Evolutionary conservation across 495 filamentous ascomycete genomes (phyloP), one percentile per base, ranked within the genome.

Genomic region (Apiosordaria backusii): DNA sequence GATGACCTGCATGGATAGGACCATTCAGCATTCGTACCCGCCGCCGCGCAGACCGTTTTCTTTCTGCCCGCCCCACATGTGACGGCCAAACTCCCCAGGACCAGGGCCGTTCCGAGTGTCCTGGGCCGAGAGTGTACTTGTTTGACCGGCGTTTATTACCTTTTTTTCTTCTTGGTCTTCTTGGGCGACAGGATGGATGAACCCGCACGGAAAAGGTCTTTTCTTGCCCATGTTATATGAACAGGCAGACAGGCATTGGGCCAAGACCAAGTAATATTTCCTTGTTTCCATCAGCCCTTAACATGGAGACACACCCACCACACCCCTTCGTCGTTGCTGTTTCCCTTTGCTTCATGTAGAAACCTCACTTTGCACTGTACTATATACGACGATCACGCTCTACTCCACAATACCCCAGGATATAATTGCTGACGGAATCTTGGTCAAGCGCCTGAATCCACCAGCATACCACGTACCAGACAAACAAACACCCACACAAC

Each of bases 371-470:
- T n/a, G 21, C 35, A 25, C 27, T 29, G 4, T 29, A 29, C 27
- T 29, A 29, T 29, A 29, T 7, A 29, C 7, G 7, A 29, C 27
- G 15, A 53, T 18, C 50, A 53, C 50, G 19, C 50, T 13, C 68
- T 74, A 69, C 67, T 66, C 55, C 69, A 72, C 69, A 62, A 72
- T 70, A 68, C 35, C 13, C 35, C 35, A 35, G 29, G 29, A 35
- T 35, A 68, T 68, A 71, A 67, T 68, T 67, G 67, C 71, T 65
- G 66, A 72, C 71, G 69, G 68, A 70, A 64, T 45, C 65, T 68
- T 58, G 62, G 62, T 71, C 62, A 68, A 66, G 74, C 69, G 68
- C 74, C 64, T 76, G 74, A 76, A 74, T 71, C 61, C 70, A 45
- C 58, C 52, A 35, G 65, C 35, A 45, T 45, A 18, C 35, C 35